Evolutionary conservation across 1,284 basidiomycete genomes (phyloP), one percentile per base, ranked within the genome.

Genomic region (Tetrapyrgos nigripes): DNA sequence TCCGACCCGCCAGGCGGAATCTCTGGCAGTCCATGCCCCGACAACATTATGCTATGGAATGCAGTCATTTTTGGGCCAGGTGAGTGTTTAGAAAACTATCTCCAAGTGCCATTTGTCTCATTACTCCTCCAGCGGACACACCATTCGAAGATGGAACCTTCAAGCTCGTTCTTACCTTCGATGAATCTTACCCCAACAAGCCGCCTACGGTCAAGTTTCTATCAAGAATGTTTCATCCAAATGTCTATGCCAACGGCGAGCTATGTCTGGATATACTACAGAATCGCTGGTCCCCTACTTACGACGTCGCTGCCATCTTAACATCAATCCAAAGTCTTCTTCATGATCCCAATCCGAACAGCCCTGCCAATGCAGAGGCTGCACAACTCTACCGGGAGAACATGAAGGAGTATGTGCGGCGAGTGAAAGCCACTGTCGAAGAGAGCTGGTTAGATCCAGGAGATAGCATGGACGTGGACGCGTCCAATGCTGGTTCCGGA

Each of bases 21-120:
- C 67, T 96, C 94, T 13, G 97, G 97, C 26, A 96, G 94, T 66
- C 97, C 97, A 69, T 96, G 94, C 73, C 90, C 94, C 0, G 97
- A 98, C 75, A 98, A 98, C 73, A 97, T 99, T 74, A 97, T 98
- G 94, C 83, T 98, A 11, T 99, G 97, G 97, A 98, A 99, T 71
- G 97, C 97, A 1, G 97, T 99, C 64, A 99, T 99, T 66, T 98
- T 99, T 72, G 97, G 97, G 1, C 97, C 97, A 75, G 92, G 96
- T 94, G 60, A 68, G 89, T 78, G 8, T 10, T 43, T 6, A 21
- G 31, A 49, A 40, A 3, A 29, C 24, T 40, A 35, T 47, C 45
- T 45, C 37, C 35, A 52, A 35, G 29, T 51, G 27, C 31, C 31
- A 27, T 33, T 48, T 49, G 31, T 21, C 47, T 44, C 49, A 51